Evolutionary conservation across 768 basidiomycete genomes (phyloP).

Genomic region (Agaricus subrufescens): DNA sequence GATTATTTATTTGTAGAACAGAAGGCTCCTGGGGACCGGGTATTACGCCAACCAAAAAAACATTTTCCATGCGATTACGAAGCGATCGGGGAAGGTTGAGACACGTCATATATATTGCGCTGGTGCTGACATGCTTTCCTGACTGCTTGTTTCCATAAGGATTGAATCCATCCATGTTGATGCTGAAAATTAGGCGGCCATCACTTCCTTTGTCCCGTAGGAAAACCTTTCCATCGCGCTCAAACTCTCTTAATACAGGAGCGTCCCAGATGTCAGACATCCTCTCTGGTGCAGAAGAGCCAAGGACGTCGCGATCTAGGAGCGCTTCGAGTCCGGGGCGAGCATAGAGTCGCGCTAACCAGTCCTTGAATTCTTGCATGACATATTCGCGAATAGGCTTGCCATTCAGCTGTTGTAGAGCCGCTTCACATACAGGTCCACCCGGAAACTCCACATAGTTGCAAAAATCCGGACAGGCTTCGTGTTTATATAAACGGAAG

Average conservation of each 20-base stretch:
- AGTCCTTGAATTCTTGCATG: constrained; percentile 19
- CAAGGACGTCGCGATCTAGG: background rate
- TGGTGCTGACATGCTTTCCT: constrained; percentile 17
- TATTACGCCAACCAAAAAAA: constrained; percentile 20
- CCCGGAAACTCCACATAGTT: background rate
- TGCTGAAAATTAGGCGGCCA: constrained; percentile 18
- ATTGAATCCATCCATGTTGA: constrained; percentile 27
- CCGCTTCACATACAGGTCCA: background rate
- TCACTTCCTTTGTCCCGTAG: constrained; percentile 10
- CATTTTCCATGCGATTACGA: constrained; percentile 13
- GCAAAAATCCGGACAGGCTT: background rate
- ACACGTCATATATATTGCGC: constrained; percentile 22
- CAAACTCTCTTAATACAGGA: background rate
- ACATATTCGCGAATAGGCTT: background rate
- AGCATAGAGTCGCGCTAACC: constrained; percentile 16
- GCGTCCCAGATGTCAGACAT: constrained; percentile 1
- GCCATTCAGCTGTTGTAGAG: background rate
- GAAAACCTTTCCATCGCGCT: constrained; percentile 11
- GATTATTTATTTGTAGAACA: constrained; percentile 26
- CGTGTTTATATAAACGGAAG: no score
- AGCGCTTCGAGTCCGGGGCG: constrained; percentile 16
- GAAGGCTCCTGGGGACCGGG: constrained; percentile 19
- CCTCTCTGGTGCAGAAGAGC: background rate
- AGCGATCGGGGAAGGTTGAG: constrained; percentile 26
- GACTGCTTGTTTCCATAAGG: constrained; percentile 21